Conservation (phyloP, 768 basidiomycete genomes). For the Flagelloscypha sp. region DNA sequence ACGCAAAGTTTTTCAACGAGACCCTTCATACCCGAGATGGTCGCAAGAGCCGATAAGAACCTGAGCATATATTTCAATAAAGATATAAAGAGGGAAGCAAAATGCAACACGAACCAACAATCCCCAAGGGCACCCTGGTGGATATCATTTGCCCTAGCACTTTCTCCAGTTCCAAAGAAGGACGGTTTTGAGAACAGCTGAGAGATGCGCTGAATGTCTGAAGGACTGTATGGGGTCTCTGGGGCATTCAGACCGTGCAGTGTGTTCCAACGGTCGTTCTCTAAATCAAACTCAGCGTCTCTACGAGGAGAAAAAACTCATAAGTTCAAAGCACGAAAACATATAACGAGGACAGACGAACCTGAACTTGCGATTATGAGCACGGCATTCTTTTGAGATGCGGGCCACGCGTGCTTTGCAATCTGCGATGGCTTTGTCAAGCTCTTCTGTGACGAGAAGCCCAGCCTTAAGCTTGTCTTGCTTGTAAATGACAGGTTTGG, state of each 20-base stretch:
- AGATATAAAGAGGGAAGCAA: no score
- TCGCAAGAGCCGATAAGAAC: slow-evolving; percentile 44
- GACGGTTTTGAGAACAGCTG: slow-evolving; percentile 44
- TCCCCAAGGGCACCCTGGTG: slow-evolving; percentile 43
- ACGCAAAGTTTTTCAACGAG: slow-evolving; percentile 48
- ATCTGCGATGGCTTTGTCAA: slow-evolving; percentile 37
- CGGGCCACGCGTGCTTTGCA: slow-evolving; percentile 35
- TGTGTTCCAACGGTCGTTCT: slow-evolving; percentile 30
- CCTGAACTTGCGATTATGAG: slow-evolving; percentile 45
- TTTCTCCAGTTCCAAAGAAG: slow-evolving; percentile 41
- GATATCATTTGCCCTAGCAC: slow-evolving; percentile 35
- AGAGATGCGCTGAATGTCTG: slow-evolving; percentile 38
- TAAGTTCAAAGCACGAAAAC: no score
- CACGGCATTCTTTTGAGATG: slow-evolving; percentile 37
- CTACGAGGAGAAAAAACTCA: no score
- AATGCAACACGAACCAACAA: slow-evolving; percentile 50
- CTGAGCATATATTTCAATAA: no score
- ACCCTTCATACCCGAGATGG: slow-evolving; percentile 33
- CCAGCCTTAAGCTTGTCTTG: no score
- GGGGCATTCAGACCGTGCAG: slow-evolving; percentile 28
- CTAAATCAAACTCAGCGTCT: slow-evolving; percentile 48
- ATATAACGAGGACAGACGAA: no score
- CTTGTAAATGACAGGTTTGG: no score
- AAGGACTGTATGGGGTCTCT: slow-evolving; percentile 22
- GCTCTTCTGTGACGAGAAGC: slow-evolving; percentile 35